Evolutionary conservation across 805 yeast species (phyloP), one percentile per base, ranked within the genome.

Genomic region (Metschnikowia continentalis): DNA sequence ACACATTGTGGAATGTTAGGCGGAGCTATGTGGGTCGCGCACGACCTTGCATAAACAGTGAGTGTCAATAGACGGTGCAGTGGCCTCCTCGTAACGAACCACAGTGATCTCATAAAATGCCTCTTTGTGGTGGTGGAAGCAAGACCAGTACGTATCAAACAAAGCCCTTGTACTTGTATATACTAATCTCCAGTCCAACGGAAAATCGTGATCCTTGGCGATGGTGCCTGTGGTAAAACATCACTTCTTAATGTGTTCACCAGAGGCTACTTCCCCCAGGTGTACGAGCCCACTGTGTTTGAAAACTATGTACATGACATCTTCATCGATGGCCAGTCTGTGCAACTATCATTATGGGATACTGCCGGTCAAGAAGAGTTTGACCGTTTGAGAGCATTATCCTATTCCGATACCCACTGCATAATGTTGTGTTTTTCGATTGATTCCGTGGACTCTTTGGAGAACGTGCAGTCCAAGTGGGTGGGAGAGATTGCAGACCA

Each of bases 351-450:
- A 14, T 75, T 92, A 49, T 94, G 99, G 99, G 99, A 92, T 67
- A 92, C 99, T 5, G 99, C 99, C 1, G 99, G 99, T 6, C 99
- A 92, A 75, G 99, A 92, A 71, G 99, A 92, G 72, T 92, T 92
- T 61, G 99, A 92, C 68, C 80, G 97, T 56, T 78, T 92, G 67
- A 81, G 99, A 67, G 89, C 97, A 1, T 76, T 92, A 54, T 87
- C 96, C 46, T 94, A 94, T 69, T 84, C 91, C 26, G 98, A 94
- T 68, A 94, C 99, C 3, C 97, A 92, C 70, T 89, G 97, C 62
- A 91, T 94, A 61, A 94, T 92, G 91, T 80, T 92, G 52, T 94
- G 99, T 73, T 92, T 92, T 66, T 83, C 96, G 42, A 90, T 92
- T 50, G 99, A 92, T 69, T 89, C 96, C 4, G 82, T 86, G 33